Evolutionary conservation across 2,329 filamentous ascomycete genomes (phyloP).

Genomic region (Colletotrichum endophyticum): DNA sequence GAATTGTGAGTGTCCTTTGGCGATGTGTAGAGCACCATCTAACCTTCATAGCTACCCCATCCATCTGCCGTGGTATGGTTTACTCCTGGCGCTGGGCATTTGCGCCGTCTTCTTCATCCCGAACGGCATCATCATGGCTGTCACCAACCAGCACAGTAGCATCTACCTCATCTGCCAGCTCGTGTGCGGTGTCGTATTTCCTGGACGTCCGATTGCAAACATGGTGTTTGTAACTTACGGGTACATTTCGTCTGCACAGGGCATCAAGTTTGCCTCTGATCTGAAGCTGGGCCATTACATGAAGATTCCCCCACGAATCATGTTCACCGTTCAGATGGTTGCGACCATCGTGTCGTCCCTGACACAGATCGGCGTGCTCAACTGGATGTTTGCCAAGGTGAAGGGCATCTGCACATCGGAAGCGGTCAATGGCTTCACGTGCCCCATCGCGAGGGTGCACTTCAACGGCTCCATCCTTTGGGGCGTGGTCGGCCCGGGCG

Average conservation of each 20-base stretch:
- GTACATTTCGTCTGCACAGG: constrained; percentile 87
- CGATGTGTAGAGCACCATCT: constrained; percentile 6
- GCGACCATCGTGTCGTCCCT: constrained; percentile 78
- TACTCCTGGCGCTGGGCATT: constrained; percentile 78
- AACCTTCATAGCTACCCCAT: constrained; percentile 69
- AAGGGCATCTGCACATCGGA: constrained; percentile 77
- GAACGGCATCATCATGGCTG: constrained; percentile 91
- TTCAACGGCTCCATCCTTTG: constrained; percentile 91
- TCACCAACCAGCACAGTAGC: constrained; percentile 87
- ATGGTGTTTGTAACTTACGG: constrained; percentile 95
- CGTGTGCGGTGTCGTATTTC: constrained; percentile 81
- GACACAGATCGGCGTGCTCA: constrained; percentile 83
- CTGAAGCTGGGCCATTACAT: constrained; percentile 89
- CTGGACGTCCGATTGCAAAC: constrained; percentile 84
- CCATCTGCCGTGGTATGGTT: constrained; percentile 85
- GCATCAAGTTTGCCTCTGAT: constrained; percentile 87
- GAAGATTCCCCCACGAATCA: constrained; percentile 81
- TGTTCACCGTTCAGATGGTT: constrained; percentile 79
- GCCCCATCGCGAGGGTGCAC: constrained; percentile 84
- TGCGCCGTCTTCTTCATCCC: constrained; percentile 86
- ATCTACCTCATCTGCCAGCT: constrained; percentile 88
- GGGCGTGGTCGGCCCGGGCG: constrained; percentile 82
- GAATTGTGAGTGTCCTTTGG: constrained; percentile 68
- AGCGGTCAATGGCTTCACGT: constrained; percentile 88
- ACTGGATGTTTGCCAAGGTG: constrained; percentile 88